phyloP scores from a whole-genome alignment of 805 yeast species.

The Ascoidea rubescens region DNA sequence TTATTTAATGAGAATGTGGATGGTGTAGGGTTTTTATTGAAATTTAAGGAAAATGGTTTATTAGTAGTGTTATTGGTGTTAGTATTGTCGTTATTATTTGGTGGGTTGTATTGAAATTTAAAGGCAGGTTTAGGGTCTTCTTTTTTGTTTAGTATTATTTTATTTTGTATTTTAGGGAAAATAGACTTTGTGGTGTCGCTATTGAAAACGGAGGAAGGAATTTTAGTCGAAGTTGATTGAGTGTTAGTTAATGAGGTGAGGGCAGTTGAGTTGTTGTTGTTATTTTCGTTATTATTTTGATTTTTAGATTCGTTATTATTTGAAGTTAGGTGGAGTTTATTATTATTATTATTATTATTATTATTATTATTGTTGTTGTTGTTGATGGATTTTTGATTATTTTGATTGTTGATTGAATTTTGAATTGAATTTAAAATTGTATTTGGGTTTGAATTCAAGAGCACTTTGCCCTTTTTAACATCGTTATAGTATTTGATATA shows the following conservation, averaged over 20 bases:
- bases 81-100: neutral
- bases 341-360: neutral
- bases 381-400: neutral
- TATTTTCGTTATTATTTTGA: conserved; percentile 6
- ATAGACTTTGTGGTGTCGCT: too few relatives aligned
- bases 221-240: neutral
- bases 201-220: conserved; percentile 1
- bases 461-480: conserved; percentile 1
- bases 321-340: neutral
- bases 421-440: neutral
- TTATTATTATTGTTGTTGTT: neutral
- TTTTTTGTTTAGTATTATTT: too few relatives aligned
- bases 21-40: too few relatives aligned
- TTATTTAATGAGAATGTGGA: too few relatives aligned
- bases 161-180: too few relatives aligned
- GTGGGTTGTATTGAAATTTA: too few relatives aligned
- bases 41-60: too few relatives aligned
- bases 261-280: too few relatives aligned
- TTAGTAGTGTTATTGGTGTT: neutral
- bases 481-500: conserved; percentile 8
- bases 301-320: conserved; percentile 2
- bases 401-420: neutral
- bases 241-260: conserved; percentile 4
- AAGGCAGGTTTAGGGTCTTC: too few relatives aligned
- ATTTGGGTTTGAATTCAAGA: neutral